Conservation (phyloP, 1,139 yeast species). For the Yamadazyma oceani region DNA sequence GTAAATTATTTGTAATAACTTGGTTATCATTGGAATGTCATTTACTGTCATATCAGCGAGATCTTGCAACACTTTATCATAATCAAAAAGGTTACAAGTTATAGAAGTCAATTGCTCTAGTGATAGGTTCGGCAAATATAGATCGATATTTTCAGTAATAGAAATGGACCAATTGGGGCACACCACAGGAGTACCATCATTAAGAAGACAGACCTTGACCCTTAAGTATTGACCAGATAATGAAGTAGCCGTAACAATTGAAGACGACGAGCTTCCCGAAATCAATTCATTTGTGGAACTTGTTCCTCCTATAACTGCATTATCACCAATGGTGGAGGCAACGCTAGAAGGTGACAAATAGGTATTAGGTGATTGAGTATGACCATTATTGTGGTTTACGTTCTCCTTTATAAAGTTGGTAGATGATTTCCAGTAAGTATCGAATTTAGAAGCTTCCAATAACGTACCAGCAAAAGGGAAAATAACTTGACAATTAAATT, state of each 20-base stretch:
- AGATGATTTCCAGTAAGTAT: constrained; percentile 95
- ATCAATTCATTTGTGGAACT: constrained; percentile 21
- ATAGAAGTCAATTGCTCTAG: constrained; percentile 43
- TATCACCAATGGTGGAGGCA: constrained; percentile 14
- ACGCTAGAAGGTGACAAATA: constrained; percentile 18
- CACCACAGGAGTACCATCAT: constrained; percentile 85
- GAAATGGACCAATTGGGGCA: constrained; percentile 71
- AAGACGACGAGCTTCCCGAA: constrained; percentile 37
- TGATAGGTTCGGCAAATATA: constrained; percentile 48
- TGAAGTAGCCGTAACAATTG: constrained; percentile 91
- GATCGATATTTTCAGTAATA: constrained; percentile 55
- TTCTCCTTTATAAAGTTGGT: constrained; percentile 41
- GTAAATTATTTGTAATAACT: constrained; percentile 43
- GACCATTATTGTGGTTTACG: constrained; percentile 32
- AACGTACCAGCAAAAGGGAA: constrained; percentile 87
- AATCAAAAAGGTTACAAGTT: constrained; percentile 44
- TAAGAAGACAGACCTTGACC: constrained; percentile 66
- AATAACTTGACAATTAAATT: constrained; percentile 77
- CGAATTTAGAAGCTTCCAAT: constrained; percentile 87
- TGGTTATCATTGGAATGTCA: constrained; percentile 39
- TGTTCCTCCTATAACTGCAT: constrained; percentile 11
- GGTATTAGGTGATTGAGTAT: constrained; percentile 32
- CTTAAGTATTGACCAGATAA: constrained; percentile 78
- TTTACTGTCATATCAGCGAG: constrained; percentile 37
- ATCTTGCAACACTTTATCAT: constrained; percentile 42